phyloP scores from a whole-genome alignment of 805 yeast genomes.

The Myxozyma monticola region DNA sequence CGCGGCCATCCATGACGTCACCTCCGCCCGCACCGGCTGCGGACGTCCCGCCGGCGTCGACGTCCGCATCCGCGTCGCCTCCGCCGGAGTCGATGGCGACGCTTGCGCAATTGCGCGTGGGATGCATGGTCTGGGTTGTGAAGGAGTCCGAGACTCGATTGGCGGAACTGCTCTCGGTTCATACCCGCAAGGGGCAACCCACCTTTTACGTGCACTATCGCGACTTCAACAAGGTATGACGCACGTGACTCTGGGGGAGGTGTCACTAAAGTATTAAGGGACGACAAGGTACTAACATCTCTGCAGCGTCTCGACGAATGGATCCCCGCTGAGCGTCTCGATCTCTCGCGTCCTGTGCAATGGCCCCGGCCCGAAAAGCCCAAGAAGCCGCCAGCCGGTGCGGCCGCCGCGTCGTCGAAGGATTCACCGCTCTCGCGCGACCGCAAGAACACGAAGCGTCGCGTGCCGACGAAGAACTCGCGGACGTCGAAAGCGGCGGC shows the following conservation, averaged over 20 bases:
- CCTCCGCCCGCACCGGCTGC: neutral
- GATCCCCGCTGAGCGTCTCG: conserved; percentile 73
- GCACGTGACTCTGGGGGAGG: neutral
- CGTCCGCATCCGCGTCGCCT: conserved; percentile 19
- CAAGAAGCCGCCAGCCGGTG: conserved; percentile 44
- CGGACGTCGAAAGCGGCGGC: conserved; percentile 3
- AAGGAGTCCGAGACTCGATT: conserved; percentile 78
- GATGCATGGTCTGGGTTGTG: conserved; percentile 77
- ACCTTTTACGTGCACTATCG: conserved; percentile 91
- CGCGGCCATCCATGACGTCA: no score
- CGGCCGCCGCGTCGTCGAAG: conserved; percentile 33
- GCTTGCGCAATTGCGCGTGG: conserved; percentile 44
- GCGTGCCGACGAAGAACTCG: conserved; percentile 5
- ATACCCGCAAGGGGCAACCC: conserved; percentile 69
- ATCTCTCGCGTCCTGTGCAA: conserved; percentile 65
- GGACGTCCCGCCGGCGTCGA: neutral
- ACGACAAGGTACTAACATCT: neutral
- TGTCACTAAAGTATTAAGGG: neutral
- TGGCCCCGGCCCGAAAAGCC: conserved; percentile 62
- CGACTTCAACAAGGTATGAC: conserved; percentile 71
- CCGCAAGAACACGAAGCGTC: conserved; percentile 25
- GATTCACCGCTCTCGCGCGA: conserved; percentile 17
- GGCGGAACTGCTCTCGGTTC: conserved; percentile 83
- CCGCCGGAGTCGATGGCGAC: conserved; percentile 30
- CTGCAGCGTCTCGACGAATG: conserved; percentile 83